Evolutionary conservation across 352 stramenopile species (phyloP), one percentile per base, ranked within the genome.

Genomic region (Pythium utonaiense): DNA sequence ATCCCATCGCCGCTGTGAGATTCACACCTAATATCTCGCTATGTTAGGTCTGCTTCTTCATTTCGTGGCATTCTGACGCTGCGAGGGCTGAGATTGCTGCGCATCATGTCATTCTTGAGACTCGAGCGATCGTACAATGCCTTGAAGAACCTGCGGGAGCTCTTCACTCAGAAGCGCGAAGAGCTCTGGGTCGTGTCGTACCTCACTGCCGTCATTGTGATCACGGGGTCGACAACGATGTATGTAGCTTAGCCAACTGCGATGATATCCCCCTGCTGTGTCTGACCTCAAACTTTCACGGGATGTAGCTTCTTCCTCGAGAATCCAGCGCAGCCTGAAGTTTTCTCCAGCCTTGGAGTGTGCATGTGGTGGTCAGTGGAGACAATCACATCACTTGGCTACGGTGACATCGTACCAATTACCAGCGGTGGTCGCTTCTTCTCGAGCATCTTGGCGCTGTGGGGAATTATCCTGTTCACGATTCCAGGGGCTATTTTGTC

Each of bases 401-500:
- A 94, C 40, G 83, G 83, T 10, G 80, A 94, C 51, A 93, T 91
- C n/a, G 83, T 93, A 7, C 85, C 85, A 1, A 69, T 94, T 53
- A 93, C 85, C 3, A 65, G 66, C 33, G 68, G 53, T 16, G 85
- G 83, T 2, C 81, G 83, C 8, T 71, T 81, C 38, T 94, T 94
- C 62, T 89, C 79, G 21, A 86, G 77, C 5, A 64, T 91, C 33
- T 65, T 94, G 19, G 85, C 85, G 13, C 62, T 94, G 6, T 94
- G 80, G 80, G 85, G 85, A n/a, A 94, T 91, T 53, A 90, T 94
- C 42, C 57, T 94, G 52, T 94, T 94, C 55, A 90, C 83, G 14
- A 91, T 94, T 53, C 85, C 85, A 1, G 83, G 82, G 33, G 84
- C 80, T n/a, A 74, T 94, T n/a, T 62, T 94, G 16, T 76, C 79